phyloP scores from a whole-genome alignment of 345 rosid species.

The Euphorbia peplus region DNA sequence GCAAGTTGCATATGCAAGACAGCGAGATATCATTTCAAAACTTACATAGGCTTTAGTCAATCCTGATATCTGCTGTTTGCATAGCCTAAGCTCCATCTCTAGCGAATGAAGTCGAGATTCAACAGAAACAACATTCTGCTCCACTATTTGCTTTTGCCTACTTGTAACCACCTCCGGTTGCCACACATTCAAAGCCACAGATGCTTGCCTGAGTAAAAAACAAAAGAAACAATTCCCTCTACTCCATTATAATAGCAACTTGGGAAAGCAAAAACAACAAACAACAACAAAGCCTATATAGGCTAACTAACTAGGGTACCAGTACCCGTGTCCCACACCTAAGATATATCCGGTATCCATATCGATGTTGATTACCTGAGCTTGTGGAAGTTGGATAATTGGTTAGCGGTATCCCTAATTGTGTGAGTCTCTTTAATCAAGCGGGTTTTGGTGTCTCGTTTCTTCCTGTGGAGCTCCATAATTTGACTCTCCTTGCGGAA shows the following conservation, averaged over 20 bases:
- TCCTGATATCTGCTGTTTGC: slow-evolving; percentile 61
- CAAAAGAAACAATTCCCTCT: not conserved
- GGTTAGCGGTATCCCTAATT: slow-evolving; percentile 35
- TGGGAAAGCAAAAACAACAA: not conserved
- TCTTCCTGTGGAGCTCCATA: slow-evolving; percentile 46
- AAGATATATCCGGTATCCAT: too few relatives aligned
- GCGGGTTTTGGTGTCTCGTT: slow-evolving; percentile 44
- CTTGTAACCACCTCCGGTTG: slow-evolving; percentile 72
- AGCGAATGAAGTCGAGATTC: slow-evolving; percentile 51
- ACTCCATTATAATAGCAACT: not conserved
- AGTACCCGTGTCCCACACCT: too few relatives aligned
- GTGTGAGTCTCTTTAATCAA: slow-evolving; percentile 49
- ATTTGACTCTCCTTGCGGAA: slow-evolving; percentile 73
- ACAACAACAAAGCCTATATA: too few relatives aligned
- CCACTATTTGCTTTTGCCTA: slow-evolving; percentile 69
- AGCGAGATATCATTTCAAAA: slow-evolving; percentile 8
- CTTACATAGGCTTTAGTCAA: slow-evolving; percentile 59
- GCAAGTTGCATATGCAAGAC: not conserved
- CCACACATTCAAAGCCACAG: slow-evolving; percentile 93
- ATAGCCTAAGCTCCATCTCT: slow-evolving; percentile 83
- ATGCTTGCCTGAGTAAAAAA: slow-evolving; percentile 65
- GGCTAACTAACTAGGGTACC: too few relatives aligned
- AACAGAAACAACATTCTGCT: slow-evolving; percentile 70
- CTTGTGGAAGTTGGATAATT: slow-evolving; percentile 51
- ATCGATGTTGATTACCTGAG: slow-evolving; percentile 61